phyloP scores from a whole-genome alignment of 257 asterid species.

The Rubia yunnanensis region DNA sequence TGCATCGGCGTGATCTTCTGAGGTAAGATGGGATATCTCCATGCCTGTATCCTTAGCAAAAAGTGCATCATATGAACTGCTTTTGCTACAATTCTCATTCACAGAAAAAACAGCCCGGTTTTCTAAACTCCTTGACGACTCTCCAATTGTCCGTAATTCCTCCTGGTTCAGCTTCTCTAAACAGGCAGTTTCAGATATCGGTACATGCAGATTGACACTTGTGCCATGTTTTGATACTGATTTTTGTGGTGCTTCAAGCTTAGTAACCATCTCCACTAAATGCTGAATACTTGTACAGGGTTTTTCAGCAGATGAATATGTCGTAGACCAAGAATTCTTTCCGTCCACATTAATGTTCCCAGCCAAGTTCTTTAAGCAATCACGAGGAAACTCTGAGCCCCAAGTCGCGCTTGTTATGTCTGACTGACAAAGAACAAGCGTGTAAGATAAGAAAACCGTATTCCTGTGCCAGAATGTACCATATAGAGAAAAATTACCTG shows the following conservation, averaged over 20 bases:
- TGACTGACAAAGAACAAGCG: conserved; percentile 44
- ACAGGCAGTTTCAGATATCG: conserved; percentile 31
- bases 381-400: conserved; percentile 34
- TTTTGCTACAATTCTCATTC: conserved; percentile 24
- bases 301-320: conserved; percentile 30
- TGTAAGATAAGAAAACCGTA: conserved; percentile 15
- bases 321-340: conserved; percentile 35
- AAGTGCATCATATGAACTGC: conserved; percentile 18
- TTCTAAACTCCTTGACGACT: conserved; percentile 21
- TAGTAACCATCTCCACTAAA: conserved; percentile 24
- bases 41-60: conserved; percentile 23
- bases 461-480: neutral
- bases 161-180: conserved; percentile 29
- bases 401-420: conserved; percentile 38
- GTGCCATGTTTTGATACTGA: conserved; percentile 19
- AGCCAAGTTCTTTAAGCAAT: conserved; percentile 24
- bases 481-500: conserved; percentile 40
- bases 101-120: conserved; percentile 12
- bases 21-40: conserved; percentile 23
- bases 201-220: conserved; percentile 27
- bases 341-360: conserved; percentile 29
- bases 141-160: conserved; percentile 23
- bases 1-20: conserved; percentile 23
- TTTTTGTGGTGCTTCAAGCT: conserved; percentile 33
- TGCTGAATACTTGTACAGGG: conserved; percentile 20